Percentiles rank a stretch among this genome's conserved stretches.
Evolutionary conservation across 225 moss, liverwort and hornwort genomes (phyloP).

Genomic region (Bryum argenteum): DNA sequence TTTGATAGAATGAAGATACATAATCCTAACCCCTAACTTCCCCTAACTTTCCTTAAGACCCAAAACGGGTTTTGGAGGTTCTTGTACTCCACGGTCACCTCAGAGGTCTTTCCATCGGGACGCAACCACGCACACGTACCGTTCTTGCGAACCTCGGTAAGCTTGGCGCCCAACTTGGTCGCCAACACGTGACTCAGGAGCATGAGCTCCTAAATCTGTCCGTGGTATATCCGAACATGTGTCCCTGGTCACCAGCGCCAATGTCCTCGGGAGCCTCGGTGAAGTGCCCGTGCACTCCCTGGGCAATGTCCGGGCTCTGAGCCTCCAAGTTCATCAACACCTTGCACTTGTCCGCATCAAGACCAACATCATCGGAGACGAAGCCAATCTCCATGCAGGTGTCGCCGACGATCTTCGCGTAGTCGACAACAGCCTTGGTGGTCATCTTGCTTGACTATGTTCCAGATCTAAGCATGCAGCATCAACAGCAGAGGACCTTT

Average conservation of each 20-base stretch:
- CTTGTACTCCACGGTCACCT: constrained; percentile 81
- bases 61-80: too few relatives aligned
- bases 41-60: too few relatives aligned
- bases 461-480: constrained; percentile 27
- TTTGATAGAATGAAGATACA: too few relatives aligned
- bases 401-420: constrained; percentile 15
- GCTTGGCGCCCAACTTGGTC: constrained; percentile 74
- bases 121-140: constrained; percentile 85
- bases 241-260: constrained; percentile 82
- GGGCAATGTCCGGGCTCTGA: constrained; percentile 90
- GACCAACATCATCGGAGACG: constrained; percentile 66
- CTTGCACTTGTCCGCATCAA: constrained; percentile 77
- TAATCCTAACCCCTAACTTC: too few relatives aligned
- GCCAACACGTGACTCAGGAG: constrained; percentile 81
- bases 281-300: constrained; percentile 84
- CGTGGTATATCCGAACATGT: constrained; percentile 88
- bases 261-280: constrained; percentile 85
- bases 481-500: constrained; percentile 8
- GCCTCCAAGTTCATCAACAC: constrained; percentile 81
- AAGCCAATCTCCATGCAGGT: constrained; percentile 66
- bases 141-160: constrained; percentile 79
- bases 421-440: constrained; percentile 9
- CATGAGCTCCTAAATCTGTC: constrained; percentile 87
- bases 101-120: constrained; percentile 92
- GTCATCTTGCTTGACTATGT: neutral